Conservation (phyloP, 2,329 filamentous ascomycete species). For the Epichloe sylvatica region DNA sequence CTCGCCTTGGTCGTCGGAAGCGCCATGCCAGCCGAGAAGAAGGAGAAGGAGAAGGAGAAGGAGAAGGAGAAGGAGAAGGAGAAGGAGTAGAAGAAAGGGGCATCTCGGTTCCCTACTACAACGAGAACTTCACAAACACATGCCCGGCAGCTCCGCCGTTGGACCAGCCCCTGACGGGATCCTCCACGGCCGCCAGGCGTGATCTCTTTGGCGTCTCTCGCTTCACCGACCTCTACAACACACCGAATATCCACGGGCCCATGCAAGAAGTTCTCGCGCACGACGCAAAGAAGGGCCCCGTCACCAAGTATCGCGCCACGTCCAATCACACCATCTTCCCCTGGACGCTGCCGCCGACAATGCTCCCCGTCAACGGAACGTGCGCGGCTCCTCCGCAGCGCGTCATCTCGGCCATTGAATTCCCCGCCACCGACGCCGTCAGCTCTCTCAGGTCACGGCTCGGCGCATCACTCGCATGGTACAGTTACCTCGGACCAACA, state of each 20-base stretch:
- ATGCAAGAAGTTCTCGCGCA: conserved; percentile 24
- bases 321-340: conserved; percentile 80
- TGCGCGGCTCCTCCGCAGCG: conserved; percentile 59
- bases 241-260: conserved; percentile 48
- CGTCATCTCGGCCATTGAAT: conserved; percentile 54
- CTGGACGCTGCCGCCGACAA: conserved; percentile 70
- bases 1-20: conserved; percentile 1
- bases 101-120: conserved; percentile 22
- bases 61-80: neutral
- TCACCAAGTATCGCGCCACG: conserved; percentile 32
- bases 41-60: neutral
- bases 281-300: conserved; percentile 30
- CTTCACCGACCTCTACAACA: conserved; percentile 66
- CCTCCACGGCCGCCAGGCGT: conserved; percentile 60
- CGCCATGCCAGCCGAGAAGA: neutral
- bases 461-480: conserved; percentile 21
- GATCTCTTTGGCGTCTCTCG: conserved; percentile 85
- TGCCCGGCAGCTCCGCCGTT: conserved; percentile 50
- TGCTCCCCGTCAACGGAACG: conserved; percentile 65
- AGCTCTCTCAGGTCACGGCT: conserved; percentile 20
- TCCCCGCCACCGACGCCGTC: conserved; percentile 33
- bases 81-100: neutral
- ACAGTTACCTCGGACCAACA: conserved; percentile 27
- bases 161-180: conserved; percentile 54
- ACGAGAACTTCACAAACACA: conserved; percentile 37